These are phyloP conservation scores for Aureobasidium sp. DNA, from an alignment of 2,329 filamentous ascomycete species.

Conservation along the genomic window DNA sequence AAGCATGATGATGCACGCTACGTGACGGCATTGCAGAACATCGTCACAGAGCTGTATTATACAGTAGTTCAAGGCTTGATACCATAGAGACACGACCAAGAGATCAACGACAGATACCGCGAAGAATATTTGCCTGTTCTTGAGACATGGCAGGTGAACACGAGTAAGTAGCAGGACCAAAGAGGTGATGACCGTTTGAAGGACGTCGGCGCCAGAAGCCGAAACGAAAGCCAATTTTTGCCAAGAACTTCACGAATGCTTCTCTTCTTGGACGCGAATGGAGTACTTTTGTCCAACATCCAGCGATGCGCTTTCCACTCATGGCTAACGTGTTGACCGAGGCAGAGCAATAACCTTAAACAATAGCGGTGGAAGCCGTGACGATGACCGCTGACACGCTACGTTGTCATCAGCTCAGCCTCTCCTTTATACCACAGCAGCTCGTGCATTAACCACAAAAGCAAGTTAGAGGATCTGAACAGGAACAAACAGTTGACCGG, in stretches of 20 bases:
- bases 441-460: neutral
- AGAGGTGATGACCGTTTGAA: neutral
- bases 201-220: conserved; percentile 4
- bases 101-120: too few species aligned
- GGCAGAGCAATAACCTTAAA: neutral
- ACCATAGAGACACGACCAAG: too few species aligned
- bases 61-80: neutral
- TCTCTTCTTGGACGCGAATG: neutral
- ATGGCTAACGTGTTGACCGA: neutral
- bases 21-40: neutral
- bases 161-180: neutral
- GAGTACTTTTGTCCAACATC: neutral
- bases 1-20: neutral
- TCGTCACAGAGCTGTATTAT: neutral
- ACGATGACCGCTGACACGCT: neutral
- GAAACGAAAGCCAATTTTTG: neutral
- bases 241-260: neutral
- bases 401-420: neutral
- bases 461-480: neutral
- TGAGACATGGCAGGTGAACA: neutral
- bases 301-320: neutral
- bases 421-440: neutral
- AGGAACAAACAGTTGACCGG: neutral
- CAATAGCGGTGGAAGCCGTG: neutral
- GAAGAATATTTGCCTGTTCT: neutral